phyloP scores from a whole-genome alignment of 192 early-diverging fungal genomes.

The Coemansia sp. region DNA sequence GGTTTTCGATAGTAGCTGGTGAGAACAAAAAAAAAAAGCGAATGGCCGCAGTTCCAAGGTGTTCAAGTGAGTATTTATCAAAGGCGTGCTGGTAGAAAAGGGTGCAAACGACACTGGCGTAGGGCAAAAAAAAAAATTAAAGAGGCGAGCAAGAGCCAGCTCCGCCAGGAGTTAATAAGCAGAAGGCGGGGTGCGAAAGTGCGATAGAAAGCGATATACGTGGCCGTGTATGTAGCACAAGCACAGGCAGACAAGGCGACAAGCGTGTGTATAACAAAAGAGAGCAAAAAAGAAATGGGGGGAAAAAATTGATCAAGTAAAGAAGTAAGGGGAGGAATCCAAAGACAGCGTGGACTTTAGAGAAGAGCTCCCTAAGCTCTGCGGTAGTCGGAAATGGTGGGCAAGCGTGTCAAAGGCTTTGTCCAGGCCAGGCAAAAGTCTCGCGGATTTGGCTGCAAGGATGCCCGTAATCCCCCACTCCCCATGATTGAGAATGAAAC shows the following conservation, averaged over 20 bases:
- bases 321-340: slow-evolving; percentile 5
- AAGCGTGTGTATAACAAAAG: not conserved
- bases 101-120: too few species aligned
- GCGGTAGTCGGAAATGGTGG: not conserved
- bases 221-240: not conserved
- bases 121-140: not conserved
- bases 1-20: not conserved
- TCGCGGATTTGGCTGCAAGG: not conserved
- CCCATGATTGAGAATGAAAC: not conserved
- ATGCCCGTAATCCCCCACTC: not conserved
- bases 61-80: not conserved
- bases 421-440: not conserved
- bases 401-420: not conserved
- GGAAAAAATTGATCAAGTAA: not conserved
- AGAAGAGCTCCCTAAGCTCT: not conserved
- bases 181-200: not conserved
- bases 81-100: not conserved
- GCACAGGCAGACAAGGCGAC: not conserved
- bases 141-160: not conserved
- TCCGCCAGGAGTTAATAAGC: not conserved
- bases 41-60: not conserved
- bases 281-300: not conserved
- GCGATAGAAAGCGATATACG: not conserved
- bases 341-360: not conserved
- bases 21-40: not conserved